Base-by-base conservation (phyloP, 164 flowering plant genomes). In the Nelumbo lutea region DNA sequence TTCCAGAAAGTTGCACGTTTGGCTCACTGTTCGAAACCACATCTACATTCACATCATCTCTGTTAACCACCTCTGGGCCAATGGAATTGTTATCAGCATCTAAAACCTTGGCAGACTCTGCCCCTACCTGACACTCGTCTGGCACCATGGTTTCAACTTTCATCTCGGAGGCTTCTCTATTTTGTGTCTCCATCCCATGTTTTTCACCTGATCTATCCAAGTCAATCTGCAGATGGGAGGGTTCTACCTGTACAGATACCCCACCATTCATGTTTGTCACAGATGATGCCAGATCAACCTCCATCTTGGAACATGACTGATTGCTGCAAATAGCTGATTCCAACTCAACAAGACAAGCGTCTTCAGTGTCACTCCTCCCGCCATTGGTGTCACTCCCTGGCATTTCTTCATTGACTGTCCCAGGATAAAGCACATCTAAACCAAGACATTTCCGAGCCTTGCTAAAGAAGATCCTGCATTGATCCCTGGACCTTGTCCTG, bases 401-500 rank as follows among this genome's bases (percentile, higher is more conserved):
- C 38, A 77, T 72, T 57, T 79, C 79, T 40, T 50, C 84, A 72
- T 69, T 77, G 59, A 76, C 78, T 68, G 76, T 48, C 39, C 70
- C 78, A 73, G 81, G 67, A 67, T 64, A 83, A 47, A 88, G 59
- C 69, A 59, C 51, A 77, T 93, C 99, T 65, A 96, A 79, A 6
- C 96, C 89, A 76, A 93, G 91, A 74, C 91, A 84, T 74, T 90
- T 91, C 45, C 91, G 79, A 46, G 90, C 91, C 85, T 93, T 96
- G 71, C 99, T 90, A 74, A 84, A 96, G 80, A 91, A 96, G 45
- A 88, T 81, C 73, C 81, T 91, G 77, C 99, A 96, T 68, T 93
- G 98, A 65, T 90, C 88, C 68, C 75, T 73, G 14, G 99, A 83
- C 71, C 81, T 90, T 45, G 98, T 86, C 65, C 88, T 5, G 1